These are phyloP conservation scores for Harringtonia aguacate DNA, from an alignment of 2,329 filamentous ascomycete species.

Conservation along the genomic window DNA sequence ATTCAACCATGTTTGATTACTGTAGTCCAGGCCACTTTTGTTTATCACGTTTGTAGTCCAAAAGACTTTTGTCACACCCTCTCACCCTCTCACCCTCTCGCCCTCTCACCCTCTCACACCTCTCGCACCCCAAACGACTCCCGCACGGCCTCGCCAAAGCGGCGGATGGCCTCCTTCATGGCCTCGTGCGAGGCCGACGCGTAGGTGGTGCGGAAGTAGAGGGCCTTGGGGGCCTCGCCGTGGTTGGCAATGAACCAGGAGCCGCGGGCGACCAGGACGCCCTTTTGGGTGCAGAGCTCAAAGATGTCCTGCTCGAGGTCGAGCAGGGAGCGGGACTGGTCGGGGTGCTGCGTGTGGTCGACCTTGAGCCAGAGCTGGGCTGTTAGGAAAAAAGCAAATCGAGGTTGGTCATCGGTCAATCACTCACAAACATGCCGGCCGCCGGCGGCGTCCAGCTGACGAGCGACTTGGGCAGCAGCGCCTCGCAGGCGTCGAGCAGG, in stretches of 20 bases:
- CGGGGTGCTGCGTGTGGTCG: conserved; percentile 55
- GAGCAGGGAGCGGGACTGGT: conserved; percentile 41
- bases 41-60: too few relatives aligned
- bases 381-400: not conserved
- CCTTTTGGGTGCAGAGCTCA: conserved; percentile 59
- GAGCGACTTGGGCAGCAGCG: conserved; percentile 60
- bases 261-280: conserved; percentile 72
- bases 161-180: conserved; percentile 60
- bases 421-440: conserved; percentile 89
- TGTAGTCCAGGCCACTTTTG: too few relatives aligned
- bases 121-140: too few relatives aligned
- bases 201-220: conserved; percentile 88
- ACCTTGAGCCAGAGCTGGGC: conserved; percentile 63
- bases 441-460: conserved; percentile 70
- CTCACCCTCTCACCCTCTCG: too few relatives aligned
- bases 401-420: not conserved
- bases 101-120: too few relatives aligned
- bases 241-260: conserved; percentile 84
- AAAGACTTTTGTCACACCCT: too few relatives aligned
- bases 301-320: conserved; percentile 84
- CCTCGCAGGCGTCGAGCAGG: conserved; percentile 70
- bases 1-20: too few relatives aligned
- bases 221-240: conserved; percentile 43
- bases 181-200: conserved; percentile 64
- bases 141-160: conserved; percentile 67